phyloP scores from a whole-genome alignment of 108 stramenopile species.

The Pseudonitzschia multiseries region DNA sequence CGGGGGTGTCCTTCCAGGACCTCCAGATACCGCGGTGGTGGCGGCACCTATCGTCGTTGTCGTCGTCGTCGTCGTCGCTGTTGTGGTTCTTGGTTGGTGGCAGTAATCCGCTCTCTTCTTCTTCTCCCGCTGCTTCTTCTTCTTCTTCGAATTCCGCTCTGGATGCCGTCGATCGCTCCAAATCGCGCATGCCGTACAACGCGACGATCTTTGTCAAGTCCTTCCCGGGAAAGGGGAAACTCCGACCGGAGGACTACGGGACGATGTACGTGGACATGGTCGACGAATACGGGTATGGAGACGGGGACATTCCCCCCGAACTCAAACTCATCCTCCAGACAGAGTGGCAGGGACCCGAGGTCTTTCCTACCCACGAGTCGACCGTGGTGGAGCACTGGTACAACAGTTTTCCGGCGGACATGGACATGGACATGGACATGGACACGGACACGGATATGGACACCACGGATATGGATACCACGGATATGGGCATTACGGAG shows the following conservation, averaged over 20 bases:
- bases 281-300: slow-evolving; percentile 9
- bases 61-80: no score
- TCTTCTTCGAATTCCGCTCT: no score
- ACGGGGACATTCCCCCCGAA: slow-evolving; percentile 1
- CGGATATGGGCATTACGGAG: no score
- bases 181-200: neutral
- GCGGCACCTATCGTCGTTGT: no score
- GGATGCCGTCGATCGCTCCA: no score
- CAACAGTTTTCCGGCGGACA: slow-evolving; percentile 23
- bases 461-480: no score
- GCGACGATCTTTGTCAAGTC: slow-evolving; percentile 20
- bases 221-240: neutral
- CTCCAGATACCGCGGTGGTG: neutral
- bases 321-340: slow-evolving; percentile 12
- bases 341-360: neutral
- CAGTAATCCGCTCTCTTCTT: no score
- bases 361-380: slow-evolving; percentile 1
- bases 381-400: slow-evolving; percentile 27
- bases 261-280: slow-evolving; percentile 21
- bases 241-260: slow-evolving; percentile 3
- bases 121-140: no score
- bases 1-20: slow-evolving; percentile 2
- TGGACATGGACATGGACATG: neutral
- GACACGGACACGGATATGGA: no score
- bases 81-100: no score